Evolutionary conservation across 2,329 filamentous ascomycete species (phyloP).

Genomic region (Myotisia sp.): DNA sequence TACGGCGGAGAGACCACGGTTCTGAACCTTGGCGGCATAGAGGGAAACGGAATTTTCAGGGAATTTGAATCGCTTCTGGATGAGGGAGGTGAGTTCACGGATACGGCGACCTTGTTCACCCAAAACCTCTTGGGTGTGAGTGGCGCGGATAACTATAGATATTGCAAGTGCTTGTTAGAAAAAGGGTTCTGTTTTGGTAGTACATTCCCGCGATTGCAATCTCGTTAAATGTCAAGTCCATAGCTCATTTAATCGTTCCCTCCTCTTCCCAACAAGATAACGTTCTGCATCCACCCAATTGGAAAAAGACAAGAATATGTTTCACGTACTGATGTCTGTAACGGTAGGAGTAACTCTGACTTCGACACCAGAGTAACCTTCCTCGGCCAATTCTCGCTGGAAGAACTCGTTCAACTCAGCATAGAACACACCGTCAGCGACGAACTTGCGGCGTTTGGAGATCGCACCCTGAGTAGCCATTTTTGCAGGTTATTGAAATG

Average conservation of each 20-base stretch:
- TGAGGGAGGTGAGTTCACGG: slow-evolving; percentile 98
- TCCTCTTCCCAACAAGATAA: neutral
- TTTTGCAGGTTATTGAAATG: slow-evolving; percentile 25
- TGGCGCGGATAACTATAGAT: slow-evolving; percentile 75
- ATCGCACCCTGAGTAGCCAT: slow-evolving; percentile 40
- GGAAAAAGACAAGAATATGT: too few relatives aligned
- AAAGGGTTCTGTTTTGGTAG: neutral
- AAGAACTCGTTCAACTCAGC: slow-evolving; percentile 99
- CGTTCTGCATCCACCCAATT: neutral
- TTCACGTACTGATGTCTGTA: slow-evolving; percentile 75
- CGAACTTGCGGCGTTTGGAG: slow-evolving; percentile 53
- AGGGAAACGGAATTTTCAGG: slow-evolving; percentile 99
- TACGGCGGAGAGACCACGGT: slow-evolving; percentile 98
- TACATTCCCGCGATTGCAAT: neutral
- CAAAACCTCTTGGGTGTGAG: slow-evolving; percentile 99
- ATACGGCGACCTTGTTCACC: slow-evolving; percentile 99
- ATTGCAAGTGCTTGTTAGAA: slow-evolving; percentile 4
- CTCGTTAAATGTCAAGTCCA: neutral
- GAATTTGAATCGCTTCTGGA: slow-evolving; percentile 99
- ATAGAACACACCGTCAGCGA: slow-evolving; percentile 99
- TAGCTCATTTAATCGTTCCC: neutral
- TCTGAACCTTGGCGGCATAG: slow-evolving; percentile 99
- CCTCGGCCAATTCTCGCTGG: slow-evolving; percentile 99
- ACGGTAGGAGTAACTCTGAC: slow-evolving; percentile 99
- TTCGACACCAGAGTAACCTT: slow-evolving; percentile 99